Evolutionary conservation across 2,329 filamentous ascomycete species (phyloP), one percentile per base, ranked within the genome.

Genomic region (Acrocalymma vagum): DNA sequence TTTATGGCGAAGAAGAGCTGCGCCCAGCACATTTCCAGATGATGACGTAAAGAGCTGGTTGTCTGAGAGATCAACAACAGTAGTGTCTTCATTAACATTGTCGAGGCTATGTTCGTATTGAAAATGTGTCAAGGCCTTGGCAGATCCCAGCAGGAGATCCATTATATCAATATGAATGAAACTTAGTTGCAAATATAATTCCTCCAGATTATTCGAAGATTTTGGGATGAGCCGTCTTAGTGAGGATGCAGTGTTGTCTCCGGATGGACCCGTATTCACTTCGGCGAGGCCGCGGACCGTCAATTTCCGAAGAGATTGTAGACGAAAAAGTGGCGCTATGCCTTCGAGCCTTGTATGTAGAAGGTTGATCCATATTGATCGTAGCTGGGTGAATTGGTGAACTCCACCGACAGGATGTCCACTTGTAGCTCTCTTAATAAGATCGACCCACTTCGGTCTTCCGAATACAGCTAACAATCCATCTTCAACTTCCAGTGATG

Each of bases 321-420:
- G 25, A 6, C 42, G 53, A 18, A 65, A 56, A 2, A 63, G n/a
- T 6, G 60, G 60, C 6, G 42, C 38, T 26, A 61, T 37, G 14
- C 13, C 26, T 21, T 23, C 38, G 7, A 39, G 35, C 9, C 36
- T 23, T n/a, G 51, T 32, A 16, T n/a, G n/a, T n/a, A n/a, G n/a
- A n/a, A n/a, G n/a, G n/a, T 57, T 47, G 5, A 63, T 27, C 3
- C 29, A 45, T 8, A 65, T 39, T 10, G 50, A 47, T 9, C 30
- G 28, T 9, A 65, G 32, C 10, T 53, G 22, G 11, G 40, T 17
- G 29, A 65, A 64, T 2, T 24, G 26, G 29, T 64, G 60, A n/a
- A 45, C 36, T 4, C 32, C 28, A 11, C 53, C 42, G 18, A 53
- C 49, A 5, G 32, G 26, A 5, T 24, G 41, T 5, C 51, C 42